Conservation (phyloP, 352 stramenopile species). For the Halophytophthora batemanensis region DNA sequence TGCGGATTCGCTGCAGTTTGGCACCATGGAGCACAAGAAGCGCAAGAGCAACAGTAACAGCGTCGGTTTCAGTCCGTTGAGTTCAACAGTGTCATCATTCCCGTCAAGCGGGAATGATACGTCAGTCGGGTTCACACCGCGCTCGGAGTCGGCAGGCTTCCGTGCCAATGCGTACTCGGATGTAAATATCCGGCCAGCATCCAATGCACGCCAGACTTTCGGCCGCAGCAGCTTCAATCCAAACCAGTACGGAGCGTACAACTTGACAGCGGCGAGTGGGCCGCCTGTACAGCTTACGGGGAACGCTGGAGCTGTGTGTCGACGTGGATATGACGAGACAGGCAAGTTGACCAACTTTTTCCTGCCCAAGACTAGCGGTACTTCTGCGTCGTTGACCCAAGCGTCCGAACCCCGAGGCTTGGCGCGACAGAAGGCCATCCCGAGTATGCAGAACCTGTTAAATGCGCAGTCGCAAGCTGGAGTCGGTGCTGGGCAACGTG, state of each 20-base stretch:
- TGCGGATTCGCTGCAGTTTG: conserved; percentile 18
- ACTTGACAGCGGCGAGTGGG: conserved; percentile 42
- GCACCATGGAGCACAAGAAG: conserved; percentile 50
- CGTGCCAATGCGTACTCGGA: conserved; percentile 66
- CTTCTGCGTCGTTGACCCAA: background rate
- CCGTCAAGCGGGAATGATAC: conserved; percentile 5
- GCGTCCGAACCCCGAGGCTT: conserved; percentile 3
- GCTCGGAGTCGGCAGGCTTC: conserved; percentile 37
- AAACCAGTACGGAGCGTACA: conserved; percentile 69
- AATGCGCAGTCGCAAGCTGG: conserved; percentile 27
- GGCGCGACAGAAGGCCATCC: conserved; percentile 36
- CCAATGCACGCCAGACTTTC: conserved; percentile 34
- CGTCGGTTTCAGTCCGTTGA: background rate
- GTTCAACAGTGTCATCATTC: conserved; percentile 8
- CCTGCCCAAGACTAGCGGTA: conserved; percentile 41
- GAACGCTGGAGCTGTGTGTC: conserved; percentile 34
- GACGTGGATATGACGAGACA: conserved; percentile 70
- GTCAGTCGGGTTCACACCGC: conserved; percentile 18
- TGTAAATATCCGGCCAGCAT: conserved; percentile 43
- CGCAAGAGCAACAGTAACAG: conserved; percentile 33
- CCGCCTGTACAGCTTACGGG: conserved; percentile 36
- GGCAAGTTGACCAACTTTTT: conserved; percentile 80
- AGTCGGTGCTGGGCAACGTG: conserved; percentile 14
- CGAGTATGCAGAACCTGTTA: conserved; percentile 52
- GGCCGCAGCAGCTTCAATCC: conserved; percentile 56